Evolutionary conservation across 2,329 filamentous ascomycete species (phyloP).

Genomic region (Dactylellina cionopaga): DNA sequence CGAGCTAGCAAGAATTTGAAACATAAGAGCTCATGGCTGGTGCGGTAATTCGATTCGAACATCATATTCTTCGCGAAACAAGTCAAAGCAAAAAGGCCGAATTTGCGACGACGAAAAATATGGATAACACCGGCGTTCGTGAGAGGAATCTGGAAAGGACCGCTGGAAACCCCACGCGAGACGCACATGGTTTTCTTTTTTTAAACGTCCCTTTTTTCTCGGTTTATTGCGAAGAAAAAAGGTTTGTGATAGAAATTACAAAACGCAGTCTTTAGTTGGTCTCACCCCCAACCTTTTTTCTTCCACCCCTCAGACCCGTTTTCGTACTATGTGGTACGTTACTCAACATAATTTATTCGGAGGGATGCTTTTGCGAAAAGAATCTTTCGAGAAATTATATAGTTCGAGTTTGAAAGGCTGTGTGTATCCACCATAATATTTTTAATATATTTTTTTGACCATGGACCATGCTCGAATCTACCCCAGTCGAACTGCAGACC

Average conservation of each 20-base stretch:
- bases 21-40: conserved; percentile 21
- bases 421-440: conserved; percentile 28
- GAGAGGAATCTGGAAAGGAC: conserved; percentile 3
- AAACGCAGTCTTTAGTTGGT: background rate
- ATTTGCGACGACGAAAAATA: conserved; percentile 12
- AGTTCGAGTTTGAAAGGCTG: background rate
- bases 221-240: background rate
- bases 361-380: too few species aligned
- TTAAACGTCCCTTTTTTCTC: background rate
- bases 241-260: conserved; percentile 25
- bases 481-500: conserved; percentile 22
- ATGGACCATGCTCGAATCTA: conserved; percentile 25
- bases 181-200: background rate
- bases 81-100: conserved; percentile 15
- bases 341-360: conserved; percentile 15
- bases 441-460: conserved; percentile 4
- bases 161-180: conserved; percentile 41
- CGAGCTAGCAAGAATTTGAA: conserved; percentile 1
- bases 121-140: conserved; percentile 14
- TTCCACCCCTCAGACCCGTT: conserved; percentile 31
- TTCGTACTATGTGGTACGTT: conserved; percentile 45
- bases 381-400: background rate
- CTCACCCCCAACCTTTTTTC: conserved; percentile 22
- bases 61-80: too few species aligned
- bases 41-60: conserved; percentile 38